Evolutionary conservation across 768 basidiomycete species (phyloP).

Genomic region (Amanita pallidorosea): DNA sequence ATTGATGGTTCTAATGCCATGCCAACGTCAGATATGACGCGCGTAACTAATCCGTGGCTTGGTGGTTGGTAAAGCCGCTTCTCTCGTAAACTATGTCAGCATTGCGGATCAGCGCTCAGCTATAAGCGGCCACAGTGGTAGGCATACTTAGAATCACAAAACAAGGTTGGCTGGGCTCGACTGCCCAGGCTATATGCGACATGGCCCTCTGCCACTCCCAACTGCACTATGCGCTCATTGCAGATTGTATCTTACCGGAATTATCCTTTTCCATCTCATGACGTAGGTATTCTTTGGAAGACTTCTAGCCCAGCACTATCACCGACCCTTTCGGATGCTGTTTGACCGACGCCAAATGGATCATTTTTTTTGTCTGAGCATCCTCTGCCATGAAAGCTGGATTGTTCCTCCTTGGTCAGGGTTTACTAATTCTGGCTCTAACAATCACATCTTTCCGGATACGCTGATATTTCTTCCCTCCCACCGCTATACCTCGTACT

Average conservation of each 20-base stretch:
- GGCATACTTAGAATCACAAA: background rate
- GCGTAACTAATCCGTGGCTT: background rate
- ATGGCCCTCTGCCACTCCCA: background rate
- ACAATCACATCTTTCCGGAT: background rate
- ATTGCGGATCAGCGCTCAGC: constrained; percentile 4
- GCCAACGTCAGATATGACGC: background rate
- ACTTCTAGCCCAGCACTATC: constrained; percentile 2
- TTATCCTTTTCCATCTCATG: background rate
- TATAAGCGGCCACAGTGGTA: background rate
- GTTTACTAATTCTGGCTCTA: background rate
- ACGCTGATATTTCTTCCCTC: background rate
- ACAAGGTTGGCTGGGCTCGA: background rate
- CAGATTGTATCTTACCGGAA: background rate
- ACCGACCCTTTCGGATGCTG: background rate
- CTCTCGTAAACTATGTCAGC: background rate
- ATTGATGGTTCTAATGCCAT: background rate
- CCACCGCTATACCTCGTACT: background rate
- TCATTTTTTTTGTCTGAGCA: background rate
- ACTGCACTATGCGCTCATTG: background rate
- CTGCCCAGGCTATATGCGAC: background rate
- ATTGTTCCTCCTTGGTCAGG: background rate
- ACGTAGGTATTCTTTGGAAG: background rate
- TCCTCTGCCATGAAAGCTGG: background rate
- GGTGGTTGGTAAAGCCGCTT: background rate
- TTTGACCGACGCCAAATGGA: background rate